A percentile compares a stretch with the other conserved stretches of the same genome.
Evolutionary conservation across 1,284 basidiomycete genomes (phyloP).

Genomic region (Moesziomyces aphidis): DNA sequence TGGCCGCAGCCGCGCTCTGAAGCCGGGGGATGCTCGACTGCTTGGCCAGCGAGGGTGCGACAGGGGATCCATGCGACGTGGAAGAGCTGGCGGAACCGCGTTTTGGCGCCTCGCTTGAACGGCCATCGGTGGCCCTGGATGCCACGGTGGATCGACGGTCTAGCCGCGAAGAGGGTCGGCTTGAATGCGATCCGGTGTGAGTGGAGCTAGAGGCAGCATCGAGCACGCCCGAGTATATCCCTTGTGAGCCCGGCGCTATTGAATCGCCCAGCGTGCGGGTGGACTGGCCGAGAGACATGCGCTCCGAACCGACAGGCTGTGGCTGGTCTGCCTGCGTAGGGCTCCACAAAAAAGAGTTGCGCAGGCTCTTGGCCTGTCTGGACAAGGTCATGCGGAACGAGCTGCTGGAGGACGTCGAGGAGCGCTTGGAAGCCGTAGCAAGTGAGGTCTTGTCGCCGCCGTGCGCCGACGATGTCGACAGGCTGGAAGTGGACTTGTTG

Average conservation of each 20-base stretch:
- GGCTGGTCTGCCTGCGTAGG: neutral
- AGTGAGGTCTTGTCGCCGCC: conserved; percentile 12
- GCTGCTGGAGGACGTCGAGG: conserved; percentile 28
- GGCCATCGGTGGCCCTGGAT: neutral
- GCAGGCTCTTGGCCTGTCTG: conserved; percentile 33
- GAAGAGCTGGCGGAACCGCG: too few relatives aligned
- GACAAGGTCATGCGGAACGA: conserved; percentile 41
- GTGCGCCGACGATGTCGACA: conserved; percentile 19
- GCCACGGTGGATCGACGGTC: neutral
- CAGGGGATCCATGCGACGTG: neutral
- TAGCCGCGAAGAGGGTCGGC: neutral
- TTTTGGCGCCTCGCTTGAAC: neutral
- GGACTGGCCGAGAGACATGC: neutral
- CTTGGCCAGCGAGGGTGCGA: neutral
- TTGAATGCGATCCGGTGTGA: neutral
- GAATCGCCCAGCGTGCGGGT: conserved; percentile 1
- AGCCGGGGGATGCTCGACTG: neutral
- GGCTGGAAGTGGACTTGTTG: conserved; percentile 29
- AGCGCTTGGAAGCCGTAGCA: conserved; percentile 20
- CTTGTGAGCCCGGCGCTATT: neutral
- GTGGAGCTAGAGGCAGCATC: neutral
- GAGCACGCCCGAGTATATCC: neutral
- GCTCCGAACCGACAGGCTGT: conserved; percentile 1
- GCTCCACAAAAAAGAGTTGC: conserved; percentile 36
- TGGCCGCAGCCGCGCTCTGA: neutral